phyloP scores from a whole-genome alignment of 2,329 filamentous ascomycete genomes.

The Tolypocladium inflatum region DNA sequence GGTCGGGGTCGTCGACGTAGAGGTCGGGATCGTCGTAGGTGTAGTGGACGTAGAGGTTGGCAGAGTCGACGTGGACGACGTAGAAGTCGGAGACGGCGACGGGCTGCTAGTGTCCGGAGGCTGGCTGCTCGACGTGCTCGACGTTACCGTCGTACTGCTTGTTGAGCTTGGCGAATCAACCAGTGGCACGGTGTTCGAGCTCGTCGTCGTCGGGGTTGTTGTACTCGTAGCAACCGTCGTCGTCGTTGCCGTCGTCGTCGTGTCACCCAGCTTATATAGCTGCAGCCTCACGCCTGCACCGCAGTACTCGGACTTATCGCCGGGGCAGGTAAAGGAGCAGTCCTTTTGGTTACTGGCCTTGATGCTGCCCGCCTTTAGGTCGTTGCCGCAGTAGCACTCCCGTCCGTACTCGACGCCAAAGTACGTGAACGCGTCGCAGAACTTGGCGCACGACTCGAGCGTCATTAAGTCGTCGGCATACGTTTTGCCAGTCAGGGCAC shows the following conservation, averaged over 20 bases:
- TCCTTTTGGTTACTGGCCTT: slow-evolving; percentile 18
- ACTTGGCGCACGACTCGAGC: slow-evolving; percentile 20
- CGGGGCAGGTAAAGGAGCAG: slow-evolving; percentile 22
- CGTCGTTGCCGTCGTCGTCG: not conserved
- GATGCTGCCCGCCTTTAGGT: slow-evolving; percentile 15
- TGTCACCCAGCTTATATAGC: slow-evolving; percentile 16
- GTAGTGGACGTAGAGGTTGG: not conserved
- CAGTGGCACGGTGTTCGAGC: not conserved
- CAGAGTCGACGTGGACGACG: not conserved
- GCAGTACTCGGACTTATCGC: slow-evolving; percentile 22
- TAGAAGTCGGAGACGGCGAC: not conserved
- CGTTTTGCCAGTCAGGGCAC: slow-evolving; percentile 18
- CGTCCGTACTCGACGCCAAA: slow-evolving; percentile 25
- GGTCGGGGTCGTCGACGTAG: not conserved
- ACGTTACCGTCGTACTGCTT: not conserved
- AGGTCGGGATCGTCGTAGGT: no score
- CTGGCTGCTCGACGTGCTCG: not conserved
- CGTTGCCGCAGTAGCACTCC: slow-evolving; percentile 29
- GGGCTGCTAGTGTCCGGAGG: no score
- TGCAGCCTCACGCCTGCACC: slow-evolving; percentile 23
- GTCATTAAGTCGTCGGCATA: slow-evolving; percentile 24
- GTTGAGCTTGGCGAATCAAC: not conserved
- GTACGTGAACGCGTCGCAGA: slow-evolving; percentile 18
- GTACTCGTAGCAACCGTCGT: not conserved
- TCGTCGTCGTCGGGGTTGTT: slow-evolving; percentile 1